Percentiles rank a stretch among this genome's conserved stretches.
phyloP scores from a whole-genome alignment of 129 eudicot genomes.

The Centella asiatica region DNA sequence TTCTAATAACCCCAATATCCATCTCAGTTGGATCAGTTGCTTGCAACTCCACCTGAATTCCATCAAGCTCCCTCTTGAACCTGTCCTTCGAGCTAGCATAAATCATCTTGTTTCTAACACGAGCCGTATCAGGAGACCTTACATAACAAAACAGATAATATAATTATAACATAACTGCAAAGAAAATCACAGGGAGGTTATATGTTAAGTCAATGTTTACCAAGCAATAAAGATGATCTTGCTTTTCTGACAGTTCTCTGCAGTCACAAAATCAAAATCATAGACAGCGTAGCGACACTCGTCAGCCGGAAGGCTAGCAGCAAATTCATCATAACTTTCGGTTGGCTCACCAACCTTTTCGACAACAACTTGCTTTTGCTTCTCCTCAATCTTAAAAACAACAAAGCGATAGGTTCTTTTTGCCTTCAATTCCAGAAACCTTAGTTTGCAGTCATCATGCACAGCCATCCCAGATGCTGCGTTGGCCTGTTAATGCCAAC shows the following conservation, averaged over 20 bases:
- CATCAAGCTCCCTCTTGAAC: constrained; percentile 85
- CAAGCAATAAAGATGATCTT: constrained; percentile 63
- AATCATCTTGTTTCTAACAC: constrained; percentile 65
- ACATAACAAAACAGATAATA: background rate
- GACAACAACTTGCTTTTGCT: constrained; percentile 11
- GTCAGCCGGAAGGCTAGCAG: constrained; percentile 51
- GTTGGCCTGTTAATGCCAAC: background rate
- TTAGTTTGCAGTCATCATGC: constrained; percentile 62
- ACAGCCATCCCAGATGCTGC: constrained; percentile 62
- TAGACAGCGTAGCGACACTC: constrained; percentile 63
- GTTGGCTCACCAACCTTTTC: constrained; percentile 26
- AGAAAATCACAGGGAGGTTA: too few relatives aligned
- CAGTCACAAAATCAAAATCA: constrained; percentile 63
- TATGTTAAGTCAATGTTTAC: constrained; percentile 16
- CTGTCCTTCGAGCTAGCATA: constrained; percentile 70
- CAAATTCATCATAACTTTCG: constrained; percentile 49
- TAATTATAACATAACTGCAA: background rate
- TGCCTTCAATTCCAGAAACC: constrained; percentile 45
- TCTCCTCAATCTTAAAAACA: constrained; percentile 11
- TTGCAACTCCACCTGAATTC: constrained; percentile 75
- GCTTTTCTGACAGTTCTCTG: constrained; percentile 65
- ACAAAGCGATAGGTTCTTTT: constrained; percentile 7
- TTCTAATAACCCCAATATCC: constrained; percentile 61
- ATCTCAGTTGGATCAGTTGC: constrained; percentile 78
- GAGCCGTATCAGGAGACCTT: constrained; percentile 58